These are phyloP conservation scores for Exophiala sp. DNA, from an alignment of 2,329 filamentous ascomycete genomes.

Conservation along the genomic window DNA sequence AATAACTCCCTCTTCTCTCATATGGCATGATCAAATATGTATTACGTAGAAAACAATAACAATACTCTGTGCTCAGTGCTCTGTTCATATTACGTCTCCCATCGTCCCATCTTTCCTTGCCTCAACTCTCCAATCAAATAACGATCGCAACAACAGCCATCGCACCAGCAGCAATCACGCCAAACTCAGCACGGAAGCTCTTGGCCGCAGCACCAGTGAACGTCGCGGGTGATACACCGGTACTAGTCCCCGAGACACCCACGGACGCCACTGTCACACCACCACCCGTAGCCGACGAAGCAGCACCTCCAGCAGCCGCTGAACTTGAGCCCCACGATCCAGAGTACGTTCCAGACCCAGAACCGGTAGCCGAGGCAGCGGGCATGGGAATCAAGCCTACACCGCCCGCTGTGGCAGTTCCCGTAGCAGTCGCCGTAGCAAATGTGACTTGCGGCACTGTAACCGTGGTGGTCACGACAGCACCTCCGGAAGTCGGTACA, in stretches of 20 bases:
- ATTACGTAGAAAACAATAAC: too few species aligned
- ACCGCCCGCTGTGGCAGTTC: slow-evolving; percentile 16
- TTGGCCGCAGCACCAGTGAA: slow-evolving; percentile 35
- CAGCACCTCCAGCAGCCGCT: not conserved
- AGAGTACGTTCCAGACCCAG: slow-evolving; percentile 1
- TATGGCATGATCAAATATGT: too few species aligned
- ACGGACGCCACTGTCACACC: not conserved
- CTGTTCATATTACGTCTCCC: too few species aligned
- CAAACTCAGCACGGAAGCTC: slow-evolving; percentile 23
- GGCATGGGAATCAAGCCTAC: slow-evolving; percentile 22
- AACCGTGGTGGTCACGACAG: slow-evolving; percentile 34
- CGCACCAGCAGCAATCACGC: slow-evolving; percentile 9
- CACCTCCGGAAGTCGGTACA: slow-evolving; percentile 30
- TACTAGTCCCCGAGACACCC: not conserved
- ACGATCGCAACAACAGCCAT: slow-evolving; percentile 23
- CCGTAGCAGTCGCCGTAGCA: slow-evolving; percentile 33
- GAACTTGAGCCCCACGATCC: not conserved
- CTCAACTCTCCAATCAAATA: slow-evolving; percentile 5
- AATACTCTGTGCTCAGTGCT: too few species aligned
- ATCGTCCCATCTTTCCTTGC: too few species aligned
- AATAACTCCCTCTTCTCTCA: too few species aligned
- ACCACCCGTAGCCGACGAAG: not conserved
- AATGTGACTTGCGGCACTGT: slow-evolving; percentile 47
- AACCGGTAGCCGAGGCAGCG: not conserved
- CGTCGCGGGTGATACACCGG: slow-evolving; percentile 32